Evolutionary conservation across 305 asterid genomes (phyloP).

Genomic region (Fraxinus albicans): DNA sequence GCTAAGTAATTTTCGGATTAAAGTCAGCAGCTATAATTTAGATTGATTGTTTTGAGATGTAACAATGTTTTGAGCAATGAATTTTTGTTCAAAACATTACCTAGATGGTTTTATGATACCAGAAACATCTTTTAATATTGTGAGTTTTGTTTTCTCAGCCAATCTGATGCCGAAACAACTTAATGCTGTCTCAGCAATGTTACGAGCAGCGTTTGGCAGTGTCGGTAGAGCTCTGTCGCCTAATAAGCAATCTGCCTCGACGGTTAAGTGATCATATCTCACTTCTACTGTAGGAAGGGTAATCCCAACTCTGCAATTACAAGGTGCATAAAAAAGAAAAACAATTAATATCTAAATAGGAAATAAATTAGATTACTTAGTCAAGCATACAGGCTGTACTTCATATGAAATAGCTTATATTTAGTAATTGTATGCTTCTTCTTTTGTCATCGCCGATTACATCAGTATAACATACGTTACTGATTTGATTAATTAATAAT

Average conservation of each 20-base stretch:
- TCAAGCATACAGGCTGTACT: not conserved
- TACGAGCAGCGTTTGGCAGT: not conserved
- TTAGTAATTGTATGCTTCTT: not conserved
- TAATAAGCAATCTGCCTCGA: not conserved
- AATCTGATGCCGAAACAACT: slow-evolving; percentile 25
- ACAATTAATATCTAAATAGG: not conserved
- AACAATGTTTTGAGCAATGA: not conserved
- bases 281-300: not conserved
- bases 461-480: not conserved
- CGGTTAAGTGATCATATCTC: not conserved
- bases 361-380: not conserved
- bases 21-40: not conserved
- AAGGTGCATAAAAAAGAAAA: not conserved
- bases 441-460: not conserved
- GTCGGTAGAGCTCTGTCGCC: not conserved
- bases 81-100: slow-evolving; percentile 13
- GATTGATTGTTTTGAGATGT: not conserved
- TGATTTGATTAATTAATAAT: not conserved
- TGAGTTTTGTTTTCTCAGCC: slow-evolving; percentile 33
- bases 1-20: not conserved
- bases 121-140: slow-evolving; percentile 42
- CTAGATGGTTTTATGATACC: slow-evolving; percentile 54
- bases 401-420: not conserved
- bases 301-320: not conserved
- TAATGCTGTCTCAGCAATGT: not conserved